A percentile compares a stretch with the other conserved stretches of the same genome.
Evolutionary conservation across 371 early-diverging fungal genomes (phyloP).

Genomic region (Gilbertella persicaria): DNA sequence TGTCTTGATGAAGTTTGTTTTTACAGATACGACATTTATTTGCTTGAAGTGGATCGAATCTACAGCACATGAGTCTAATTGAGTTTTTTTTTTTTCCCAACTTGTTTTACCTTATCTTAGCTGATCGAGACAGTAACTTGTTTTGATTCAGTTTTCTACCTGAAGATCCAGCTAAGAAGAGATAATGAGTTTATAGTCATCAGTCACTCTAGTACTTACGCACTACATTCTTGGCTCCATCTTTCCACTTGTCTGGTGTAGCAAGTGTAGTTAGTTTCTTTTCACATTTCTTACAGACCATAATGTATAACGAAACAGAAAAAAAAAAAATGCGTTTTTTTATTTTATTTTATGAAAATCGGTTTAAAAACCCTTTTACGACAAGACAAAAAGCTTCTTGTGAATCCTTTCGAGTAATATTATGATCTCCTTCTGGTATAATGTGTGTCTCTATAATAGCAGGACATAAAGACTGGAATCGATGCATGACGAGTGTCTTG

Average conservation of each 20-base stretch:
- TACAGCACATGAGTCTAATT: slow-evolving; percentile 3
- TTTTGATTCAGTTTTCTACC: slow-evolving; percentile 71
- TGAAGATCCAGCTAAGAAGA: slow-evolving; percentile 36
- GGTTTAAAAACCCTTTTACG: slow-evolving; percentile 11
- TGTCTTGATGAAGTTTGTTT: slow-evolving; percentile 62
- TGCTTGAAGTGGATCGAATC: slow-evolving; percentile 53
- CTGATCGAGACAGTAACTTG: slow-evolving; percentile 64
- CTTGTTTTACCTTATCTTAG: slow-evolving; percentile 47
- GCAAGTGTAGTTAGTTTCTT: slow-evolving; percentile 67
- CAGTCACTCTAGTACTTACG: too few relatives aligned
- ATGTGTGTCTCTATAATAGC: slow-evolving; percentile 33
- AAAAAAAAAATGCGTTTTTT: slow-evolving; percentile 6
- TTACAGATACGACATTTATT: slow-evolving; percentile 69
- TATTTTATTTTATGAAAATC: slow-evolving; percentile 2
- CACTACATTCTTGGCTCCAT: slow-evolving; percentile 60
- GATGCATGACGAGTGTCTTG: slow-evolving; percentile 25
- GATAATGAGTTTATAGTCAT: neutral
- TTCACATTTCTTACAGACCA: slow-evolving; percentile 72
- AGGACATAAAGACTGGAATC: slow-evolving; percentile 38
- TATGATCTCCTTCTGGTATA: slow-evolving; percentile 50
- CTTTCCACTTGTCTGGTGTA: slow-evolving; percentile 73
- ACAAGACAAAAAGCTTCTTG: slow-evolving; percentile 23
- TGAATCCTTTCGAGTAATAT: slow-evolving; percentile 29
- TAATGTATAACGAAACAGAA: slow-evolving; percentile 13
- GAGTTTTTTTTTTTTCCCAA: neutral